Base-by-base conservation (phyloP, 2,329 filamentous ascomycete genomes). In the Aspergillus tanneri region DNA sequence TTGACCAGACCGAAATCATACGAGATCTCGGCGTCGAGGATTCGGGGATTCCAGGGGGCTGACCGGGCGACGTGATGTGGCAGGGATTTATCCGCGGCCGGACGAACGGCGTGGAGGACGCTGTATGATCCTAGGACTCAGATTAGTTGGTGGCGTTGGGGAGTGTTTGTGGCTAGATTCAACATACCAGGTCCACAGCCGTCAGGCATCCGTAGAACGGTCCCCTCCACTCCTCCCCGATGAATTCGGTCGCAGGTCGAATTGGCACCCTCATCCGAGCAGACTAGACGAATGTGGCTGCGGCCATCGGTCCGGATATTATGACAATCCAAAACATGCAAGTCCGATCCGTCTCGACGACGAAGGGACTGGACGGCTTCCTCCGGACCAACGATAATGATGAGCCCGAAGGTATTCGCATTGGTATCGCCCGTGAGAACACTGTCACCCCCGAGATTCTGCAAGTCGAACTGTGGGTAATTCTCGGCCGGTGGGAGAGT, bases 1-100 rank as follows among this genome's bases (percentile, higher is more conserved):
- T 45, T 45, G 30, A 45, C 25, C 16, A 22, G 30, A 11, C 28
- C 32, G 19, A 45, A 45, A 30, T 45, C 22, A 18, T 45, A 45
- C 11, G 16, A 22, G 25, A 45, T 34, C 18, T 32, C 42, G 10
- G 28, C 25, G 6, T 45, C 41, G 6, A 45, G 14, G 30, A 45
- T 16, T n/a, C 16, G 11, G 5, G 25, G 22, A 12, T 30, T n/a
- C 18, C 16, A 37, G n/a, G 9, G 5, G 11, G 23, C 16, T 7
- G 16, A 30, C 10, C 25, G 14, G 19, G 16, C 12, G 11, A 43
- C 22, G 25, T 36, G 42, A 16, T 32, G 14, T 3, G 42, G 42
- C 5, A 45, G n/a, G n/a, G 34, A 36, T 25, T 25, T 6, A n/a
- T 45, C 18, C 7, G 4, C 21, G 11, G 42, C n/a, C 10, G 23